These are phyloP conservation scores for Phyllosticta ampelicida DNA, from an alignment of 2,329 filamentous ascomycete species.

Conservation along the genomic window DNA sequence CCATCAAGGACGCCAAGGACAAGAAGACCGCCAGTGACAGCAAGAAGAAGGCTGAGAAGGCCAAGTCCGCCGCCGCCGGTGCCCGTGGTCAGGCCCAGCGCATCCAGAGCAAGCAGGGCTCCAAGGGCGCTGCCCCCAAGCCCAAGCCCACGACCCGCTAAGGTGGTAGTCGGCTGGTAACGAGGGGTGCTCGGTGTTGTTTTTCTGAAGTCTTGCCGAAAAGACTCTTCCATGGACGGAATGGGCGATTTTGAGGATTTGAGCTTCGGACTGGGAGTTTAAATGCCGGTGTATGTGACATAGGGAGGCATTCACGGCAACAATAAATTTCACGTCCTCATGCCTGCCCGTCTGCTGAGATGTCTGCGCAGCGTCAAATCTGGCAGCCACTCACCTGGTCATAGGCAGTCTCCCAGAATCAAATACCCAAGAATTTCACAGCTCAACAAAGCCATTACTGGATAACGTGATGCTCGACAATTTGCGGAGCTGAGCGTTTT, in stretches of 20 bases:
- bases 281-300: constrained; percentile 9
- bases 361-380: background rate
- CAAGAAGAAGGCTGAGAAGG: constrained; percentile 99
- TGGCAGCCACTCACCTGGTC: background rate
- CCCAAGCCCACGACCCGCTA: constrained; percentile 79
- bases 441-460: background rate
- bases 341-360: constrained; percentile 1
- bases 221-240: constrained; percentile 6
- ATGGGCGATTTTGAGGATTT: constrained; percentile 1
- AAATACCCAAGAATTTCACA: background rate
- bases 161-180: constrained; percentile 21
- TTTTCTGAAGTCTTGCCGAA: constrained; percentile 10
- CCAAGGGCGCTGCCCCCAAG: constrained; percentile 83
- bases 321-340: constrained; percentile 10
- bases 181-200: constrained; percentile 10
- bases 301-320: constrained; percentile 11
- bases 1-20: constrained; percentile 97
- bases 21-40: constrained; percentile 84
- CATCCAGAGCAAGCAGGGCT: constrained; percentile 93
- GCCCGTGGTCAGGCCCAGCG: constrained; percentile 68
- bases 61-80: constrained; percentile 68
- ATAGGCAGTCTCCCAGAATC: background rate
- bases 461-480: background rate
- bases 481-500: background rate
- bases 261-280: constrained; percentile 6